A percentile compares a stretch with the other conserved stretches of the same genome.
These are phyloP conservation scores for Gossypium gossypioides DNA, from an alignment of 441 rosid genomes.

Conservation along the genomic window DNA sequence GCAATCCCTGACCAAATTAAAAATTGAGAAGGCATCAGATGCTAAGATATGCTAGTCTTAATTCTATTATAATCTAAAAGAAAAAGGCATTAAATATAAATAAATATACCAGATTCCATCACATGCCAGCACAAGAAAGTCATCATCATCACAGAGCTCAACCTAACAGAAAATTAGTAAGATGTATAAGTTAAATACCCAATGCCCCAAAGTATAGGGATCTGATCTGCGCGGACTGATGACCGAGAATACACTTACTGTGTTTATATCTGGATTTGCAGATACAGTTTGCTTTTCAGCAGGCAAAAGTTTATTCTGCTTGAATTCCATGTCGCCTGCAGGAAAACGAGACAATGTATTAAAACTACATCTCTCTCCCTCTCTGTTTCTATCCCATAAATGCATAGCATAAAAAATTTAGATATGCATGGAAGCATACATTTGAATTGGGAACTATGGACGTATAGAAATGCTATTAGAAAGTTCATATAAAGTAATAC, in stretches of 20 bases:
- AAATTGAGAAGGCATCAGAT: neutral
- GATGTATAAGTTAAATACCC: neutral
- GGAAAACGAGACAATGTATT: neutral
- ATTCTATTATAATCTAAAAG: neutral
- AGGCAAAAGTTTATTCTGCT: slow-evolving; percentile 70
- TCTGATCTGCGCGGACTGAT: neutral
- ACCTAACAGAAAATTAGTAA: slow-evolving; percentile 31
- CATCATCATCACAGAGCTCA: slow-evolving; percentile 89
- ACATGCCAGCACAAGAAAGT: slow-evolving; percentile 82
- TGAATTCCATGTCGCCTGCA: slow-evolving; percentile 90
- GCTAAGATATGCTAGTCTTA: neutral
- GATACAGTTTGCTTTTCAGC: slow-evolving; percentile 78
- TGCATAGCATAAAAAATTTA: neutral
- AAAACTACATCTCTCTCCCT: neutral
- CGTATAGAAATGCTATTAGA: neutral
- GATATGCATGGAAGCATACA: neutral
- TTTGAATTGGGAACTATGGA: neutral
- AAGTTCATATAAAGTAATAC: neutral
- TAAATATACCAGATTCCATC: slow-evolving; percentile 66
- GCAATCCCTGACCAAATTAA: slow-evolving; percentile 67
- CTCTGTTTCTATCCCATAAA: neutral
- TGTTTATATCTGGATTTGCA: slow-evolving; percentile 77
- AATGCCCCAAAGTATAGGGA: neutral
- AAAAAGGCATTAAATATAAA: slow-evolving; percentile 1
- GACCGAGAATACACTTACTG: slow-evolving; percentile 29